A percentile compares a stretch with the other conserved stretches of the same genome.
Evolutionary conservation across 805 yeast genomes (phyloP).

Genomic region (Ascoidea asiatica): DNA sequence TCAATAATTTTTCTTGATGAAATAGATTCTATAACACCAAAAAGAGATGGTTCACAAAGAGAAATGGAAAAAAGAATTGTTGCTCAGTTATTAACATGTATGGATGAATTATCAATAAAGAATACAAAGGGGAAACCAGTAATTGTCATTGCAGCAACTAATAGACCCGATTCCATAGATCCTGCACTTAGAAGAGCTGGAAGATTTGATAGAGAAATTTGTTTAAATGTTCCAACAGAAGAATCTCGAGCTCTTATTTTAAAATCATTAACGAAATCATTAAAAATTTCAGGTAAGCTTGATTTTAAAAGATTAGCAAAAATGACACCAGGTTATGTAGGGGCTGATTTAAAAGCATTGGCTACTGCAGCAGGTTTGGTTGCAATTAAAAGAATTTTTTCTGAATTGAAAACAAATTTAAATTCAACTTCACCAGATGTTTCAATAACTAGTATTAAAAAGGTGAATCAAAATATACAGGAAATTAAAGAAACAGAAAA

Average conservation of each 20-base stretch:
- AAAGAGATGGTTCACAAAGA: conserved; percentile 94
- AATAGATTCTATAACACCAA: conserved; percentile 91
- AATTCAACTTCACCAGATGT: conserved; percentile 3
- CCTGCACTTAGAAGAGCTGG: conserved; percentile 95
- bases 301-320: conserved; percentile 70
- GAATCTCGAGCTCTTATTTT: conserved; percentile 64
- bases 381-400: conserved; percentile 86
- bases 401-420: conserved; percentile 23
- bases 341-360: conserved; percentile 90
- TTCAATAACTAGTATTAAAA: conserved; percentile 13
- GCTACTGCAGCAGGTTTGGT: conserved; percentile 92
- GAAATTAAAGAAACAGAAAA: conserved; percentile 2
- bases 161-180: conserved; percentile 90
- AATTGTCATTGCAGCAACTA: conserved; percentile 90
- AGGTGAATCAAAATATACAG: background rate
- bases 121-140: conserved; percentile 91
- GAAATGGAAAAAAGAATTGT: conserved; percentile 97
- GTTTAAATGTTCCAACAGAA: conserved; percentile 91
- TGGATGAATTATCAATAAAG: conserved; percentile 82
- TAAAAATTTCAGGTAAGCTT: conserved; percentile 57
- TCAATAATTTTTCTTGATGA: conserved; percentile 90
- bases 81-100: conserved; percentile 85
- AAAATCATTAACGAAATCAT: conserved; percentile 51
- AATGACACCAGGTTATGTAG: conserved; percentile 94
- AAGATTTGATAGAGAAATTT: conserved; percentile 88